Evolutionary conservation across 2,329 filamentous ascomycete genomes (phyloP).

Genomic region (Sporothrix dimorphospora): DNA sequence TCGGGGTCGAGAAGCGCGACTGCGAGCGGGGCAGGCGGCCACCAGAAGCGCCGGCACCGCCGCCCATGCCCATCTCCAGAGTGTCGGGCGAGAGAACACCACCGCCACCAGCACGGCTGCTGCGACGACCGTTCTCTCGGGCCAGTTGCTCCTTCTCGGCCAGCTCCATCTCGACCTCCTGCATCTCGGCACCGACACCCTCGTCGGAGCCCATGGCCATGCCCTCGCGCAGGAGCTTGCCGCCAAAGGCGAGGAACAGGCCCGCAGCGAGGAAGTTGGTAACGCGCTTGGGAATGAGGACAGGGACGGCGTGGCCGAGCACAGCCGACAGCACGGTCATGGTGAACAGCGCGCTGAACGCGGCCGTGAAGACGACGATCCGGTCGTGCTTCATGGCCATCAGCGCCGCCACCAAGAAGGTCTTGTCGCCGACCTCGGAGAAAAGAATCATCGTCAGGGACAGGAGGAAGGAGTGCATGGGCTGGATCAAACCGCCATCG

Average conservation of each 20-base stretch:
- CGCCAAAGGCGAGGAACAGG: constrained; percentile 88
- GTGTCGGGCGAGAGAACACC: constrained; percentile 67
- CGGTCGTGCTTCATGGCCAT: constrained; percentile 99
- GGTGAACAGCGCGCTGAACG: constrained; percentile 85
- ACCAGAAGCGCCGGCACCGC: constrained; percentile 31
- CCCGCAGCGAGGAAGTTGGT: constrained; percentile 84
- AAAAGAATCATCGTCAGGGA: constrained; percentile 97
- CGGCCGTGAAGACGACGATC: constrained; percentile 89
- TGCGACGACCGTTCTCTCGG: constrained; percentile 66
- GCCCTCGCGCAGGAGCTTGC: constrained; percentile 81
- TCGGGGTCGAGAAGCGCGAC: constrained; percentile 77
- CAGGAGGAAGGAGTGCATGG: constrained; percentile 84
- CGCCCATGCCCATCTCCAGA: constrained; percentile 76
- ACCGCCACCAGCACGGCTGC: constrained; percentile 47
- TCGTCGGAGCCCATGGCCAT: constrained; percentile 86
- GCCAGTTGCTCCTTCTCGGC: constrained; percentile 87
- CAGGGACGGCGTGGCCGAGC: constrained; percentile 87
- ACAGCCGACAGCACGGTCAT: constrained; percentile 97
- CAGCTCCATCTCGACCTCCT: constrained; percentile 91
- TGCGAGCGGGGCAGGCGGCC: constrained; percentile 70
- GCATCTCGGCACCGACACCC: constrained; percentile 95
- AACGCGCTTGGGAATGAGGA: constrained; percentile 84
- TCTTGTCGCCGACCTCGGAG: constrained; percentile 97
- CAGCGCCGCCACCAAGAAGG: constrained; percentile 91
- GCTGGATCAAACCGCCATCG: constrained; percentile 67